Percentiles rank a stretch among this genome's conserved stretches.
Evolutionary conservation across 768 basidiomycete species (phyloP).

Genomic region (Rhodocollybia butyracea): DNA sequence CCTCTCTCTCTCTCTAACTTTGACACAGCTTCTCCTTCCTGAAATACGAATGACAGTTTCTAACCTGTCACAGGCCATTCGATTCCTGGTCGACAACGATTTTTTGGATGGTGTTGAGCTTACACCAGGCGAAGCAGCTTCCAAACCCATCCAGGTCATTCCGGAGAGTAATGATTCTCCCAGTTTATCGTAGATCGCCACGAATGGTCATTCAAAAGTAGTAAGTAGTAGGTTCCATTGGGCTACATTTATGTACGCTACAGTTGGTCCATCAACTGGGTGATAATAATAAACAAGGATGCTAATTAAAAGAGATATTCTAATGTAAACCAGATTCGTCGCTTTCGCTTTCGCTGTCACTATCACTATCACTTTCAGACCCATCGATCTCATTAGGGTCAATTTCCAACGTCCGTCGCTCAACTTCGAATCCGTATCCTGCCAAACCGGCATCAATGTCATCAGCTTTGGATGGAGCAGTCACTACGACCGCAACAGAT

Average conservation of each 20-base stretch:
- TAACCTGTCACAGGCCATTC: constrained; percentile 89
- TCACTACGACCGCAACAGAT: constrained; percentile 79
- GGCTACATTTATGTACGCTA: not conserved
- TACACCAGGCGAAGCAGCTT: constrained; percentile 70
- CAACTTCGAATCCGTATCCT: constrained; percentile 74
- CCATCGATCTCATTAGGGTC: constrained; percentile 50
- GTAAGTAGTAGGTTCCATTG: too few relatives aligned
- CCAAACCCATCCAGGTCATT: constrained; percentile 62
- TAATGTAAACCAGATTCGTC: constrained; percentile 19
- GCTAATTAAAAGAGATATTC: not conserved
- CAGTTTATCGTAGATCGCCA: too few relatives aligned
- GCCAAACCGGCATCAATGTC: constrained; percentile 64
- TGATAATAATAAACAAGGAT: not conserved
- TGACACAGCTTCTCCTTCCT: constrained; percentile 65
- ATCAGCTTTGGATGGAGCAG: constrained; percentile 76
- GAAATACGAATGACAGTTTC: constrained; percentile 89
- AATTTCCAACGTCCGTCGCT: constrained; percentile 63
- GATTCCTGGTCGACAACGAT: constrained; percentile 87
- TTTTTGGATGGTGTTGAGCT: constrained; percentile 80
- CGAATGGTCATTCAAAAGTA: too few relatives aligned
- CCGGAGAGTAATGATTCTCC: constrained; percentile 10
- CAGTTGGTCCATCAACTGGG: not conserved
- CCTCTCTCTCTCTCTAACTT: constrained; percentile 6
- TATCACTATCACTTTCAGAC: constrained; percentile 32
- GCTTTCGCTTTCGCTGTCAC: constrained; percentile 27